Percentiles rank a stretch among this genome's conserved stretches.
phyloP scores from a whole-genome alignment of 495 filamentous ascomycete genomes.

The Oleoguttula mirabilis region DNA sequence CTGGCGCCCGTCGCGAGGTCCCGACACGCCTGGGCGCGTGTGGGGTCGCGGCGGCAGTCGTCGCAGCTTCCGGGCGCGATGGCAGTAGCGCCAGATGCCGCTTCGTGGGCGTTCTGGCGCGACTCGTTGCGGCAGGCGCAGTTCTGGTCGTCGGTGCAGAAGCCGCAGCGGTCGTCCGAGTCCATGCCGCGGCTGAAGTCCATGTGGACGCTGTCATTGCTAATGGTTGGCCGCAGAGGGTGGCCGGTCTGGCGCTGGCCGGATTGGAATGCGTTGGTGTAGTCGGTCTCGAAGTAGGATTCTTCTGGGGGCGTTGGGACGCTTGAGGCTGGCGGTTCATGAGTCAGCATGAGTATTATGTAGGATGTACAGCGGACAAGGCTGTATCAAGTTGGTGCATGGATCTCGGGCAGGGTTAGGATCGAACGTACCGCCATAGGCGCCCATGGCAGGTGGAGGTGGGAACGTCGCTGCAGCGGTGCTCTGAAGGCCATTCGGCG shows the following conservation, averaged over 20 bases:
- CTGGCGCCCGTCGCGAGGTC: neutral
- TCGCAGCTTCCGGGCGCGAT: constrained; percentile 7
- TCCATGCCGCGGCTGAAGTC: neutral
- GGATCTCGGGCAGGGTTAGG: neutral
- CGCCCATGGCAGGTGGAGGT: no score
- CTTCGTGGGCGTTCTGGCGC: neutral
- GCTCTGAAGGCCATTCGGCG: no score
- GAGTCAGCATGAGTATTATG: neutral
- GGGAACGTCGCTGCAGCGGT: no score
- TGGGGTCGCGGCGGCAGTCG: constrained; percentile 7
- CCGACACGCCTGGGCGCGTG: neutral
- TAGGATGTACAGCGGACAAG: neutral
- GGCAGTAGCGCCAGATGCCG: neutral
- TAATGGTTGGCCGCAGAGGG: neutral
- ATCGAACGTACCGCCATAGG: neutral
- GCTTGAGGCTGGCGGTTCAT: neutral
- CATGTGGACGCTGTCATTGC: neutral
- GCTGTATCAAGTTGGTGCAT: neutral
- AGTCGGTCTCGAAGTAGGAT: neutral
- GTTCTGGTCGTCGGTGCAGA: constrained; percentile 15
- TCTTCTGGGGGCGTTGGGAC: neutral
- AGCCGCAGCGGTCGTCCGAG: constrained; percentile 10
- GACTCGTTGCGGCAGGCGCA: constrained; percentile 7
- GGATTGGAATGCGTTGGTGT: neutral
- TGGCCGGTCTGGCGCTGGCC: neutral